Evolutionary conservation across 148 eudicot species (phyloP).

Genomic region (Talinum fruticosum): DNA sequence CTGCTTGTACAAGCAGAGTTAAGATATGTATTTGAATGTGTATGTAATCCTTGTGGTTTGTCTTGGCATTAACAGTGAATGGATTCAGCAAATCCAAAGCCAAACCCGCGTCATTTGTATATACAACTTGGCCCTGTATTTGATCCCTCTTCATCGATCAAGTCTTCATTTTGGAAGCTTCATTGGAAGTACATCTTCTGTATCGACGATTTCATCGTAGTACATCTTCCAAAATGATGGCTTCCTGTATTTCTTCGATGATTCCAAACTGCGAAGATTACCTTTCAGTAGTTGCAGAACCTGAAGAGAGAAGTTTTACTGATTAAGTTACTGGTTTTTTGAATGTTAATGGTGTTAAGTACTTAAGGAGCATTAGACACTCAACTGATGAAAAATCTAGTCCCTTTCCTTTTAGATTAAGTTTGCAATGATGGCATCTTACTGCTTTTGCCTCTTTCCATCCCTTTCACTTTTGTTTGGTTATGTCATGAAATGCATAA

Average conservation of each 20-base stretch:
- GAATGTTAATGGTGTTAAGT: not conserved
- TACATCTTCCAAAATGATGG: conserved; percentile 69
- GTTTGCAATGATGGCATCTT: too few species aligned
- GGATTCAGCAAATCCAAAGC: too few species aligned
- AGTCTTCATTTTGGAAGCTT: not conserved
- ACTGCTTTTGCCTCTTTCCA: too few species aligned
- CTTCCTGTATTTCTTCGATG: conserved; percentile 50
- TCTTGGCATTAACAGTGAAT: too few species aligned
- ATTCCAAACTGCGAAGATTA: conserved; percentile 57
- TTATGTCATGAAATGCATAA: not conserved
- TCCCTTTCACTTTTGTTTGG: not conserved
- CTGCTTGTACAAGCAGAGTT: too few species aligned
- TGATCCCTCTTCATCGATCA: not conserved
- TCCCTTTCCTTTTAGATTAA: too few species aligned
- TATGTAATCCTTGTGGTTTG: too few species aligned
- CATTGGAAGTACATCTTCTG: conserved; percentile 21
- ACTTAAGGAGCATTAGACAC: not conserved
- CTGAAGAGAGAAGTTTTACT: conserved; percentile 31
- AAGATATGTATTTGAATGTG: too few species aligned
- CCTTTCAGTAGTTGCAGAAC: conserved; percentile 75
- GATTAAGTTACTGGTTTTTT: not conserved
- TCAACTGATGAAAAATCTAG: not conserved
- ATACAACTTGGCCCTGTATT: not conserved
- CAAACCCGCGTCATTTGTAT: not conserved
- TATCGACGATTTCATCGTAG: conserved; percentile 50